phyloP scores from a whole-genome alignment of 106 monocot genomes.

The Dendrobium huoshanense region DNA sequence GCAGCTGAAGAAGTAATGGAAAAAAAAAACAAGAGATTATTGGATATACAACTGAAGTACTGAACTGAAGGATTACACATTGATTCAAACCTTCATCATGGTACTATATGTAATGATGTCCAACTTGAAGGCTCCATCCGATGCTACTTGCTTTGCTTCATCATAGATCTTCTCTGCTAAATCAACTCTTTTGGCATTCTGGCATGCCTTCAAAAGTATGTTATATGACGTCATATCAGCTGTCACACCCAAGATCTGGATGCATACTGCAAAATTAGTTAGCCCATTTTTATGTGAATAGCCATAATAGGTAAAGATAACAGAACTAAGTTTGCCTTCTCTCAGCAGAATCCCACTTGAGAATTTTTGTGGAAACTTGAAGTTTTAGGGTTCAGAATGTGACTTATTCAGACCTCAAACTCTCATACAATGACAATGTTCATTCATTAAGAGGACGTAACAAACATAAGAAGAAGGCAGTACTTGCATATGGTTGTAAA shows the following conservation, averaged over 20 bases:
- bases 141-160: slow-evolving; percentile 48
- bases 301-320: background rate
- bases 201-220: slow-evolving; percentile 86
- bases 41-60: background rate
- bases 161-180: slow-evolving; percentile 69
- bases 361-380: background rate
- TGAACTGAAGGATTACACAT: background rate
- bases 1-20: background rate
- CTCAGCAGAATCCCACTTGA: background rate
- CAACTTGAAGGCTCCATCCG: slow-evolving; percentile 37
- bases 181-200: slow-evolving; percentile 69
- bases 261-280: slow-evolving; percentile 5
- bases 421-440: background rate
- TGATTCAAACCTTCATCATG: slow-evolving; percentile 74
- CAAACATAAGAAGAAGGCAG: slow-evolving; percentile 2
- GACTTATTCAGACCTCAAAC: background rate
- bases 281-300: background rate
- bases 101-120: slow-evolving; percentile 83
- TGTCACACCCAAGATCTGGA: slow-evolving; percentile 54
- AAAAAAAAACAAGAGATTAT: background rate
- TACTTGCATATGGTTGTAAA: slow-evolving; percentile 94
- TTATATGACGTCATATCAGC: slow-evolving; percentile 78
- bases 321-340: background rate
- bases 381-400: background rate
- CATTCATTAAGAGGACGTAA: background rate